These are phyloP conservation scores for Termitomyces sp. DNA, from an alignment of 768 basidiomycete species.

Conservation along the genomic window DNA sequence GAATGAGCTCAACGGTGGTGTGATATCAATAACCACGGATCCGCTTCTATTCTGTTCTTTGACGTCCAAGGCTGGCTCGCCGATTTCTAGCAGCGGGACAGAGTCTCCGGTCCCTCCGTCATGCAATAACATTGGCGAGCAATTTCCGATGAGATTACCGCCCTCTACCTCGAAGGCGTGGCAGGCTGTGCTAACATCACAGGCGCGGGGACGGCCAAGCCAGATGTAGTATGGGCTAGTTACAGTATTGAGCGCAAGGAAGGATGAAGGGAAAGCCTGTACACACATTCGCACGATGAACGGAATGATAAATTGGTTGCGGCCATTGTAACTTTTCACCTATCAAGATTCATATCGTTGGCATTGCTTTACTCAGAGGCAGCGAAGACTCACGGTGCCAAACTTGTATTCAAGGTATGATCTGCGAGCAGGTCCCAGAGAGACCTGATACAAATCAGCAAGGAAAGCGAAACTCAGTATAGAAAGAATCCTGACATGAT, in stretches of 20 bases:
- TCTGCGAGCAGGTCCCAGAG: constrained; percentile 54
- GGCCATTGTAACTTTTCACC: constrained; percentile 69
- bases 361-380: not conserved
- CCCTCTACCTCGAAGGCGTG: constrained; percentile 64
- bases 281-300: constrained; percentile 60
- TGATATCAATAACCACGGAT: constrained; percentile 41
- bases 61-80: constrained; percentile 32
- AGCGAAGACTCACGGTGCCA: constrained; percentile 51
- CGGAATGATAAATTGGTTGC: constrained; percentile 69
- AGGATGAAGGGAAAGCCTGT: not conserved
- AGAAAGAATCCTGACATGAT: constrained; percentile 35
- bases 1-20: constrained; percentile 58
- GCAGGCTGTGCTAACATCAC: constrained; percentile 54
- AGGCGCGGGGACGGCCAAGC: constrained; percentile 64
- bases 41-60: constrained; percentile 20
- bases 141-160: constrained; percentile 56
- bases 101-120: constrained; percentile 33
- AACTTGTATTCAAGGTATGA: constrained; percentile 80
- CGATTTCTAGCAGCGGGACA: constrained; percentile 42
- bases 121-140: constrained; percentile 37
- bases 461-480: not conserved
- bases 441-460: constrained; percentile 29
- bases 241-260: not conserved
- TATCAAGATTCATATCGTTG: constrained; percentile 16
- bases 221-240: constrained; percentile 71